Base-by-base conservation (phyloP, 352 stramenopile genomes). In the Phytopythium montanum region DNA sequence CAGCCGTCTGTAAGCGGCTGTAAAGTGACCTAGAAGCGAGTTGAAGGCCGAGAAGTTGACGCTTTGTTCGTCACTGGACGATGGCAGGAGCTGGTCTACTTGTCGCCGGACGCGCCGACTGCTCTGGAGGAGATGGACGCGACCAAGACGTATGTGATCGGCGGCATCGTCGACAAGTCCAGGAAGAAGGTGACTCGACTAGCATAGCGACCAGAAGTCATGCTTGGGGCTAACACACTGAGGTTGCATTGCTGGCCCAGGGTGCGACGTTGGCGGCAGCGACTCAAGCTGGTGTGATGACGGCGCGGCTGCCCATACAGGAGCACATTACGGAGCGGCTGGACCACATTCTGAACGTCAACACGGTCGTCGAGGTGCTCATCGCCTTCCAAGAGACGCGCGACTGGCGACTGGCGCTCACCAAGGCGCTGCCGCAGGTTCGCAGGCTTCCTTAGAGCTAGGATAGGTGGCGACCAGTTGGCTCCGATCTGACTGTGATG, bases 331-430 rank as follows among this genome's bases (percentile, higher is more conserved):
- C 72, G 3, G 71, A 88, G 56, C 75, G 84, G 3, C 61, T 86
- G 21, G 81, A 91, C 55, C 84, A 93, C 53, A 91, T 93, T 36
- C 63, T 93, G 41, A 93, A 91, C 60, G 79, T 93, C 26, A 91
- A 93, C 60, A 90, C 81, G 36, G 78, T 93, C 29, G 53, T 86
- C 19, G 81, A 90, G 31, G 79, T 90, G 54, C 70, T 92, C 36
- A 87, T 86, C 42, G 66, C 74, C 10, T 87, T 84, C 39, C 66
- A 69, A 28, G 64, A 72, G 53, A 51, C 64, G 18, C 67, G 64
- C 8, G 76, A 92, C 57, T 92, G 81, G 81, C 49, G 53, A n/a
- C 62, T 59, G 6, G 71, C 76, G 13, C 63, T 92, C 21, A 70
- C 74, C 2, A 59, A 74, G 45, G 69, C 72, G 18, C 56, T 92